Conservation (phyloP, 768 basidiomycete genomes). For the Sistotremastrum niveocremeum region DNA sequence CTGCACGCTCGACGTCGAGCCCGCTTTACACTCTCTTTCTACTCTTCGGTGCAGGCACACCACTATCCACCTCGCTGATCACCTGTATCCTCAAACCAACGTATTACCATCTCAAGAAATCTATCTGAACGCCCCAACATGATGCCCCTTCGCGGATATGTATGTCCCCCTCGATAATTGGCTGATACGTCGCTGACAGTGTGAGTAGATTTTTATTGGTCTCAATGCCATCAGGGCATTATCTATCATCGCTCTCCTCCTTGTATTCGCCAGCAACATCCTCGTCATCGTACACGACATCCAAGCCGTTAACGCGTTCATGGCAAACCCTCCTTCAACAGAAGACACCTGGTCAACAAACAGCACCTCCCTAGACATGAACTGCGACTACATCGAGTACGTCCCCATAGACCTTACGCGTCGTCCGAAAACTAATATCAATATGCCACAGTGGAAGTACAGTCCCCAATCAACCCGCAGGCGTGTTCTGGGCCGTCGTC, state of each 20-base stretch:
- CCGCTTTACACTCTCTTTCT: no score
- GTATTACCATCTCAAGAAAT: background rate
- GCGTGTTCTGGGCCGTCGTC: conserved; percentile 83
- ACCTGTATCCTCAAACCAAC: no score
- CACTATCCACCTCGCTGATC: no score
- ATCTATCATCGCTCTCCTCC: conserved; percentile 64
- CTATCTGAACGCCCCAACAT: conserved; percentile 12
- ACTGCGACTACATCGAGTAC: conserved; percentile 72
- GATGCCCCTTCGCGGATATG: conserved; percentile 34
- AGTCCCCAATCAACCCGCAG: conserved; percentile 84
- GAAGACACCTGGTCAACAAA: conserved; percentile 6
- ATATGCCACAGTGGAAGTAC: conserved; percentile 44
- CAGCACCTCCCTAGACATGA: conserved; percentile 23
- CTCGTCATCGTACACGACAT: conserved; percentile 62
- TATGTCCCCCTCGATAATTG: conserved; percentile 17
- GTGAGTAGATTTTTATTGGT: conserved; percentile 47
- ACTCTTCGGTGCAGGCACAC: no score
- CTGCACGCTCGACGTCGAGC: no score
- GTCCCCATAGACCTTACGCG: conserved; percentile 13
- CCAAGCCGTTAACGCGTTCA: conserved; percentile 57
- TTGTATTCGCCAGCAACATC: conserved; percentile 72
- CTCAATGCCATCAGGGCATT: conserved; percentile 70
- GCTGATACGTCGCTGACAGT: background rate
- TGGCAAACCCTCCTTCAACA: conserved; percentile 14
- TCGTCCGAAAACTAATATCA: background rate